These are phyloP conservation scores for Skeletonema marinoi DNA, from an alignment of 108 stramenopile genomes.

Conservation along the genomic window DNA sequence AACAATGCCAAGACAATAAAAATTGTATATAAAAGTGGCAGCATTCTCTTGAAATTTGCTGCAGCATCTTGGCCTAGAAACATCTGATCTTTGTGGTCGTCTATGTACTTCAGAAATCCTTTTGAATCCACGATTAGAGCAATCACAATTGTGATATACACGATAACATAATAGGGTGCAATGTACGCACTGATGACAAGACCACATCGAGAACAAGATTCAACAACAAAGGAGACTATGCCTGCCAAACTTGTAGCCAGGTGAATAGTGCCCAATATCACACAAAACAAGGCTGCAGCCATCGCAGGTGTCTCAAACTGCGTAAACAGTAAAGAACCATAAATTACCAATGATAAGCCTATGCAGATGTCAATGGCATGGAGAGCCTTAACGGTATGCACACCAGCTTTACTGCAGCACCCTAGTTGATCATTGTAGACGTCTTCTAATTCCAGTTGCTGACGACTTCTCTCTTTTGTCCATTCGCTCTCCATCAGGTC, in stretches of 20 bases:
- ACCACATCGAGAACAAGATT: conserved; percentile 12
- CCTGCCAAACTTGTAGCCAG: conserved; percentile 11
- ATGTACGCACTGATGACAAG: conserved; percentile 27
- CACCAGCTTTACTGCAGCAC: conserved; percentile 14
- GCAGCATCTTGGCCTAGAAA: conserved; percentile 26
- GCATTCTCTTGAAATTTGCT: conserved; percentile 18
- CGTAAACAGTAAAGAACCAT: conserved; percentile 23
- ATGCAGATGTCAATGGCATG: conserved; percentile 20
- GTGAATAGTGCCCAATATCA: conserved; percentile 30
- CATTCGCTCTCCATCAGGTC: conserved; percentile 9
- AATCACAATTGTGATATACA: conserved; percentile 39
- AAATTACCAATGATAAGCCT: conserved; percentile 23
- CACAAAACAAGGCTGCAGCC: conserved; percentile 35
- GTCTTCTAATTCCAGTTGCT: conserved; percentile 33
- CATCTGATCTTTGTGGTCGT: conserved; percentile 39
- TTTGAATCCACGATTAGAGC: conserved; percentile 15
- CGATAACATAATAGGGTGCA: conserved; percentile 11
- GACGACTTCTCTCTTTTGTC: conserved; percentile 24
- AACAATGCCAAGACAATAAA: conserved; percentile 1
- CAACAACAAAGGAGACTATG: conserved; percentile 17
- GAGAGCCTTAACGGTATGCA: conserved; percentile 11
- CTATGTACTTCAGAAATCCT: conserved; percentile 31
- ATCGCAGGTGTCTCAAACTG: conserved; percentile 37
- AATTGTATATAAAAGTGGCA: conserved; percentile 21
- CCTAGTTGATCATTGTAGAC: conserved; percentile 3